Base-by-base conservation (phyloP, 148 eudicot species). In the Spergularia bocconei region DNA sequence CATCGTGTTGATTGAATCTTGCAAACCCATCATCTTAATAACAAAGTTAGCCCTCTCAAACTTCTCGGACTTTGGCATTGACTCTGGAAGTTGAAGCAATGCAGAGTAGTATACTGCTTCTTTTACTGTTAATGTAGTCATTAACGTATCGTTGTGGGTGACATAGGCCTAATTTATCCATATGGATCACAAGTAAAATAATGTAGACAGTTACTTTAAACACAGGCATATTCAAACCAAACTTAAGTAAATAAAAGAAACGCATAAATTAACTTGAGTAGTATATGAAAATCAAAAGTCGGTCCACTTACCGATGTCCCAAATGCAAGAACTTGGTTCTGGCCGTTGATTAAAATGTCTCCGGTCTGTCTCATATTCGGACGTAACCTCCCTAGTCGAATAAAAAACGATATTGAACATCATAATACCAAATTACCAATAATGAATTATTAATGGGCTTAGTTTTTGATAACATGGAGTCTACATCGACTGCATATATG, bases 91-190 rank as follows among this genome's bases (percentile, higher is more conserved):
- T 69, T 87, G 93, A 68, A 91, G 90, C 41, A 80, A 80, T 8
- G 91, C 91, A 0, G 97, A 91, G 77, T 86, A 91, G 78, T 84
- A 79, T 6, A 91, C 81, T 0, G 89, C 84, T 84, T 91, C 97
- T 76, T 74, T 79, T 11, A 84, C 87, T 0, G 97, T 86, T 70
- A 91, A 38, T 3, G 91, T 89, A 67, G 80, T 68, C 36, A 76
- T 83, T 44, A 91, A 39, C 7, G 74, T 77, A 25, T 91, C 93
- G 2, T 89, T 89, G 87, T 91, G 96, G 17, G 84, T 86, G 36
- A 88, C 90, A 73, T 88, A 90, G 7, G 92, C 92, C 96, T 90
- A 48, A 8, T 60, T 48, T 8, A 33, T 19, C 51, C 10, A 20
- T 39, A n/a, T 25, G 54, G 3, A 62, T 29, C 36, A 29, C 36